A percentile compares a stretch with the other conserved stretches of the same genome.
These are phyloP conservation scores for Singerocomus inundabilis DNA, from an alignment of 1,284 basidiomycete species.

Conservation along the genomic window DNA sequence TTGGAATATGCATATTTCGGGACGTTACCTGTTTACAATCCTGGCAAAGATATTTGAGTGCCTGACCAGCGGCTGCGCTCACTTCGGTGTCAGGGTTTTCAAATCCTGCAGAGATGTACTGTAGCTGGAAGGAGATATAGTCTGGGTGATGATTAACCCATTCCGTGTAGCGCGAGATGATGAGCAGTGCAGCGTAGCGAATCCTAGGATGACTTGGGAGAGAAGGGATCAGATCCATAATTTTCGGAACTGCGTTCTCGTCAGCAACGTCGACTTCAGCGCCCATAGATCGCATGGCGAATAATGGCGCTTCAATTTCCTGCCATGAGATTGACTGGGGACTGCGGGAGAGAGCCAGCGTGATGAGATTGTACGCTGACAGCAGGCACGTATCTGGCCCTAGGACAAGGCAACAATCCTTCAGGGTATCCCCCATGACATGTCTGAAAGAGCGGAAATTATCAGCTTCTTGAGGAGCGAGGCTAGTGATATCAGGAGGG, in stretches of 20 bases:
- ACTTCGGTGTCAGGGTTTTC: constrained; percentile 81
- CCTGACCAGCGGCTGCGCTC: constrained; percentile 92
- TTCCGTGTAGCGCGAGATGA: constrained; percentile 94
- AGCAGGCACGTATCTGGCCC: constrained; percentile 85
- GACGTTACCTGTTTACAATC: constrained; percentile 81
- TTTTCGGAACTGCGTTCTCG: constrained; percentile 85
- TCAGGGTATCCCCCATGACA: constrained; percentile 98
- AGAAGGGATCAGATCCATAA: constrained; percentile 91
- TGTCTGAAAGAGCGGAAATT: constrained; percentile 95
- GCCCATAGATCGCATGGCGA: constrained; percentile 98
- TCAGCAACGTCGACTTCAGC: constrained; percentile 88
- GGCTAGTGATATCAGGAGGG: constrained; percentile 65
- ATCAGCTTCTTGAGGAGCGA: constrained; percentile 86
- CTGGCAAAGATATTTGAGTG: constrained; percentile 95
- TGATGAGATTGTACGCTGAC: constrained; percentile 80
- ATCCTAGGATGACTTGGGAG: constrained; percentile 91
- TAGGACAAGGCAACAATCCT: constrained; percentile 97
- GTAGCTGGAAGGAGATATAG: constrained; percentile 84
- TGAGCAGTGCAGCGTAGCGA: constrained; percentile 92
- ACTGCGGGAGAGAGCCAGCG: constrained; percentile 61
- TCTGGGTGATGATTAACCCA: constrained; percentile 93
- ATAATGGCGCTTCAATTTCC: constrained; percentile 95
- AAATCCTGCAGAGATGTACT: constrained; percentile 93
- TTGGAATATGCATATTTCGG: neutral
- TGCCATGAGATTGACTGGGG: constrained; percentile 77